These are phyloP conservation scores for Prototheca cutis DNA, from an alignment of 163 green algal species.

Conservation along the genomic window DNA sequence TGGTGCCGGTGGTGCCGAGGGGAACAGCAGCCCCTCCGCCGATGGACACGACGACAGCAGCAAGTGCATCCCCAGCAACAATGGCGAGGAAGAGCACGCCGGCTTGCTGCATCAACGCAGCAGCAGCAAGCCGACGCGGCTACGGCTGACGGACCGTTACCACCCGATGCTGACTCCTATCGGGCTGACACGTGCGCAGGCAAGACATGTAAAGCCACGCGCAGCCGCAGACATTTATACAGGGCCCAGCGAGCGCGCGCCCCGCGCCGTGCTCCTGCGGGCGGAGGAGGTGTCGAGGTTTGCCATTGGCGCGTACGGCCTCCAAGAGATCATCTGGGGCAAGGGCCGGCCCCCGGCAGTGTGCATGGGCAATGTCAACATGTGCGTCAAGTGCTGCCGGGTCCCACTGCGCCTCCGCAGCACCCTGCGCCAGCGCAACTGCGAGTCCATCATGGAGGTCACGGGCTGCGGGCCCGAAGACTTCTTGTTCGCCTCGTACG, in stretches of 20 bases:
- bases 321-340: constrained; percentile 26
- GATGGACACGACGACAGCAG: background rate
- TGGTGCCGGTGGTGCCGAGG: background rate
- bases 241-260: background rate
- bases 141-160: background rate
- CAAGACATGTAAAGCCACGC: constrained; percentile 4
- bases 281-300: constrained; percentile 16
- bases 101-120: too few species aligned
- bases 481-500: background rate
- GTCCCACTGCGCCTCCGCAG: constrained; percentile 3
- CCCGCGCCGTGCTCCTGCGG: constrained; percentile 1
- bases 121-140: too few species aligned
- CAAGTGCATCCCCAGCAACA: background rate
- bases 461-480: constrained; percentile 4
- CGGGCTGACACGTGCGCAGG: background rate
- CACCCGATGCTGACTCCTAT: constrained; percentile 14
- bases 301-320: constrained; percentile 21
- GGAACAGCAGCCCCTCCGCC: background rate
- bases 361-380: constrained; percentile 22
- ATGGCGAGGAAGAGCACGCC: background rate
- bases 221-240: constrained; percentile 14
- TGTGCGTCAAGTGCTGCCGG: constrained; percentile 10
- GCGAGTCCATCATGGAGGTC: constrained; percentile 19
- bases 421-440: constrained; percentile 24
- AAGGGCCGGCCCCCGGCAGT: constrained; percentile 10